These are phyloP conservation scores for Blastocrithidia nonstop DNA, from an alignment of 208 protist species.

Conservation along the genomic window DNA sequence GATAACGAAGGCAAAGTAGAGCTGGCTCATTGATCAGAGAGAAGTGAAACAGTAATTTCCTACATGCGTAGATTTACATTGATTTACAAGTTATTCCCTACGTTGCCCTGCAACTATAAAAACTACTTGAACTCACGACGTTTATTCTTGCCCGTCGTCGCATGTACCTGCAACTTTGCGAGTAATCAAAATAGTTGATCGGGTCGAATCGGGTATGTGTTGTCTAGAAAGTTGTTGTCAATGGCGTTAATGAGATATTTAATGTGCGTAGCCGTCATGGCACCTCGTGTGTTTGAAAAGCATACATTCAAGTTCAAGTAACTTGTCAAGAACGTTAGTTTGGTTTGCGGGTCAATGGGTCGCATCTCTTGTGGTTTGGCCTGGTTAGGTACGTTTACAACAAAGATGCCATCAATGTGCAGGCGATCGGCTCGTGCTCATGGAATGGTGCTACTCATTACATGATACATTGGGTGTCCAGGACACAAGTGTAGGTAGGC, in stretches of 20 bases:
- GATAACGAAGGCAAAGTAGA: slow-evolving; percentile 32
- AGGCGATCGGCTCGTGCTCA: slow-evolving; percentile 28
- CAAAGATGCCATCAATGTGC: slow-evolving; percentile 37
- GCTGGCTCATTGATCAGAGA: too few relatives aligned
- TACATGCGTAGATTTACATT: background rate
- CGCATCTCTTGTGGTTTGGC: slow-evolving; percentile 27
- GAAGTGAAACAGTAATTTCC: too few relatives aligned
- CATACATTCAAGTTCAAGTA: slow-evolving; percentile 53
- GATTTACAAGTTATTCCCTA: slow-evolving; percentile 8
- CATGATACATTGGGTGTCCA: slow-evolving; percentile 44
- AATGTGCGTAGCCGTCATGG: slow-evolving; percentile 51
- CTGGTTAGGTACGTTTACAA: slow-evolving; percentile 52
- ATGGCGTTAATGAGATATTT: slow-evolving; percentile 32
- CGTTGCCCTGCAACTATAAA: slow-evolving; percentile 19
- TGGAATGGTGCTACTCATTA: slow-evolving; percentile 17
- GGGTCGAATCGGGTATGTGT: slow-evolving; percentile 33
- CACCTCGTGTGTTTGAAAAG: slow-evolving; percentile 33
- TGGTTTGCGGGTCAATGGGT: slow-evolving; percentile 22
- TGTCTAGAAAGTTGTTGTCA: slow-evolving; percentile 61
- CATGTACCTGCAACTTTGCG: slow-evolving; percentile 58
- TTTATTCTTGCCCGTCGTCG: slow-evolving; percentile 48
- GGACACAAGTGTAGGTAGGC: slow-evolving; percentile 35
- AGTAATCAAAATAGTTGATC: slow-evolving; percentile 80
- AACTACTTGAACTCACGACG: slow-evolving; percentile 55
- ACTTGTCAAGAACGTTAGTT: slow-evolving; percentile 37